Percentiles rank a stretch among this genome's conserved stretches.
Evolutionary conservation across 805 yeast genomes (phyloP).

Genomic region (Metschnikowia cerradonensis): DNA sequence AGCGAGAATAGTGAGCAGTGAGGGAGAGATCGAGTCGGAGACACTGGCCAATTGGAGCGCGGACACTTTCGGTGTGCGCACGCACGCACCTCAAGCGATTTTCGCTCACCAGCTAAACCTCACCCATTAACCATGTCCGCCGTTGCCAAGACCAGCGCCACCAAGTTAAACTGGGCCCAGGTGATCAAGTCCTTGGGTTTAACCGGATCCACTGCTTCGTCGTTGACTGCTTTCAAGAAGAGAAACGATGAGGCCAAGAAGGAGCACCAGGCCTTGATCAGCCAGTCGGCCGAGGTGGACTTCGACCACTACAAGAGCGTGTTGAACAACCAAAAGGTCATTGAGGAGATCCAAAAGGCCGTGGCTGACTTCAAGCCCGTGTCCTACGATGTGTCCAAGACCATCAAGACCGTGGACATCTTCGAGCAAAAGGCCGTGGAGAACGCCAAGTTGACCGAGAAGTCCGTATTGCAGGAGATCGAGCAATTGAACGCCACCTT

Average conservation of each 20-base stretch:
- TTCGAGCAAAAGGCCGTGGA: conserved; percentile 94
- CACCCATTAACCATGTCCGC: conserved; percentile 18
- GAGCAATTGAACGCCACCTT: conserved; percentile 82
- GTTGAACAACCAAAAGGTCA: conserved; percentile 76
- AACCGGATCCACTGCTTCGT: conserved; percentile 86
- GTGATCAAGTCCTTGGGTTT: conserved; percentile 84
- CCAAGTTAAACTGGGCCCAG: conserved; percentile 94
- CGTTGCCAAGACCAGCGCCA: conserved; percentile 60
- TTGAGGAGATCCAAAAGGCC: conserved; percentile 76
- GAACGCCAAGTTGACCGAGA: conserved; percentile 91
- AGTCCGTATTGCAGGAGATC: conserved; percentile 81
- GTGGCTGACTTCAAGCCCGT: conserved; percentile 75
- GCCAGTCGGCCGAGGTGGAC: conserved; percentile 75
- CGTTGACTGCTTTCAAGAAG: conserved; percentile 91
- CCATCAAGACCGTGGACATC: conserved; percentile 84
- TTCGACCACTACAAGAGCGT: conserved; percentile 73
- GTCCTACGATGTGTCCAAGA: conserved; percentile 82
- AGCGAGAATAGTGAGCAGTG: not conserved
- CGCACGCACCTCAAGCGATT: conserved; percentile 9
- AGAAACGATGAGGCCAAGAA: conserved; percentile 97
- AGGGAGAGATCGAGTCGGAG: not conserved
- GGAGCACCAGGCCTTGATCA: conserved; percentile 62
- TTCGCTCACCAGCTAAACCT: conserved; percentile 1
- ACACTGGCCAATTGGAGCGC: conserved; percentile 18
- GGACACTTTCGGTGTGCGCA: conserved; percentile 9